Conservation (phyloP, 768 basidiomycete genomes). For the Tulasnella sp. region DNA sequence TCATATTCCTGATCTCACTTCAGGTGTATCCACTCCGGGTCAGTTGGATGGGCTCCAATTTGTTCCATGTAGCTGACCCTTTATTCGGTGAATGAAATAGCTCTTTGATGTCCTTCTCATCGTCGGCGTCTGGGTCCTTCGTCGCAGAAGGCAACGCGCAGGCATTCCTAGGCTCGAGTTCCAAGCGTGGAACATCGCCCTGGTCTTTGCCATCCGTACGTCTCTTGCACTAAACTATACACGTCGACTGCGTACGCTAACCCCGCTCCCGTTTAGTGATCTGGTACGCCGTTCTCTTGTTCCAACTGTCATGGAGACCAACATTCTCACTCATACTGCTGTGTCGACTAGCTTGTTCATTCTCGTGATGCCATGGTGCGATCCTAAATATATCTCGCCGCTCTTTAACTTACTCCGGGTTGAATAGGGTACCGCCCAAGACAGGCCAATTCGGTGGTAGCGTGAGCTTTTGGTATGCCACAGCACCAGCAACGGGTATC, state of each 20-base stretch:
- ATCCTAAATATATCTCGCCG: too few relatives aligned
- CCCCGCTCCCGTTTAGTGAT: not conserved
- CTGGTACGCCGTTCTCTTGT: slow-evolving; percentile 15
- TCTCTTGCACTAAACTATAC: not conserved
- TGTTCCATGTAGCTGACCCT: not conserved
- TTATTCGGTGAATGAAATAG: not conserved
- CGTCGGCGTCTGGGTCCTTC: slow-evolving; percentile 22
- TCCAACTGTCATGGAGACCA: slow-evolving; percentile 9
- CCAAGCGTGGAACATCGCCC: slow-evolving; percentile 6
- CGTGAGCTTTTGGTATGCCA: slow-evolving; percentile 19
- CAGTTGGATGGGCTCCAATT: not conserved
- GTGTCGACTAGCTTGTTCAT: slow-evolving; percentile 19
- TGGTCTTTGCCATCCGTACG: not conserved
- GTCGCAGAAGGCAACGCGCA: slow-evolving; percentile 17
- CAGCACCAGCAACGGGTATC: slow-evolving; percentile 5
- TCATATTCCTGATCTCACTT: slow-evolving; percentile 20
- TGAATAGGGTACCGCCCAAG: slow-evolving; percentile 20
- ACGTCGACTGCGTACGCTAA: not conserved
- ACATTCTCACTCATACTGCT: slow-evolving; percentile 17
- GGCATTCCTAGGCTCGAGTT: not conserved
- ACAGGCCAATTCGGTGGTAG: slow-evolving; percentile 17
- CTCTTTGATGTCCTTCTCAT: slow-evolving; percentile 20
- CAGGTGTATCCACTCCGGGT: not conserved
- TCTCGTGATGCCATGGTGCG: slow-evolving; percentile 24
- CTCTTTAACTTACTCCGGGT: not conserved